Conservation (phyloP, 176 grass and related monocot genomes). For the Bothriochloa decipiens region DNA sequence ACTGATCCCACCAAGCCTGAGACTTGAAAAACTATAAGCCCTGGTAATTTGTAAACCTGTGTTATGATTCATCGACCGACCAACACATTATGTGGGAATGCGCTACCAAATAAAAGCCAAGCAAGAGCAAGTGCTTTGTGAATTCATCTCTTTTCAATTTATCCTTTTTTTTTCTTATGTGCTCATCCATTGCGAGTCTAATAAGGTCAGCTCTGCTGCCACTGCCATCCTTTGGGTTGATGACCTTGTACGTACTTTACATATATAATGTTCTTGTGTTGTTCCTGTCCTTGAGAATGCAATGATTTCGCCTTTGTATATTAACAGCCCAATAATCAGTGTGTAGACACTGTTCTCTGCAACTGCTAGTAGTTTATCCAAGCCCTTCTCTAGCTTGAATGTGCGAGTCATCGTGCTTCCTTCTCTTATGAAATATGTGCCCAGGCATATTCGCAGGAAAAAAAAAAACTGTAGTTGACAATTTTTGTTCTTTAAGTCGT, state of each 20-base stretch:
- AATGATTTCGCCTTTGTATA: background rate
- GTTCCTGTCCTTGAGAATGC: background rate
- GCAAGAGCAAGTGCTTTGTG: background rate
- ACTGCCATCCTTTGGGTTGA: slow-evolving; percentile 9
- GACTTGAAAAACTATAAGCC: background rate
- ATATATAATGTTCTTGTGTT: slow-evolving; percentile 14
- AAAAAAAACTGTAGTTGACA: background rate
- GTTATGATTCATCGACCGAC: background rate
- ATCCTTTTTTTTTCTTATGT: background rate
- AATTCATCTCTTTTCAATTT: background rate
- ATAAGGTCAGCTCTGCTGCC: slow-evolving; percentile 16
- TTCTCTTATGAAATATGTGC: background rate
- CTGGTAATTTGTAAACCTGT: background rate
- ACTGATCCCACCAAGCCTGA: background rate
- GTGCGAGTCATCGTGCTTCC: background rate
- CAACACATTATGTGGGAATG: background rate
- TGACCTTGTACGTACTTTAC: background rate
- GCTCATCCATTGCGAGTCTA: background rate
- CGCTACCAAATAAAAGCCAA: slow-evolving; percentile 19
- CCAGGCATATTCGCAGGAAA: background rate
- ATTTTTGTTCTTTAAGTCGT: no score
- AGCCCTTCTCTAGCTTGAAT: background rate
- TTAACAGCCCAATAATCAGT: background rate
- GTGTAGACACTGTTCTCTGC: slow-evolving; percentile 8
- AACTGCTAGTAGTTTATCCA: background rate